Base-by-base conservation (phyloP, 495 filamentous ascomycete genomes). In the Penicillium parvum region DNA sequence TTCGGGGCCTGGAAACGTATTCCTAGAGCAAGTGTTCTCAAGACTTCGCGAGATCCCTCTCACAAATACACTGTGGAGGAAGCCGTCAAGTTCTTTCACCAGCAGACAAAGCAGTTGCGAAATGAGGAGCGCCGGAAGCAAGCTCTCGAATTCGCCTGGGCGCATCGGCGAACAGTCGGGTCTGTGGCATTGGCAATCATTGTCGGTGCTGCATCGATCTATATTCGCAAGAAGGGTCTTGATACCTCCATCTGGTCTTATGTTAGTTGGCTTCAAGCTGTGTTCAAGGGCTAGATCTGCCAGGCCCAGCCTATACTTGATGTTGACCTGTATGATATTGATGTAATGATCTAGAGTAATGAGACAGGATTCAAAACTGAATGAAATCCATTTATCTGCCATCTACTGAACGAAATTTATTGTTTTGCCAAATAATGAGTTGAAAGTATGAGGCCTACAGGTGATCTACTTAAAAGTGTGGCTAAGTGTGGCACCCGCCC, bases 21-120 rank as follows among this genome's bases (percentile, higher is more conserved):
- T 28, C 86, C 88, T 2, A 52, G 57, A 18, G 74, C 74, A 56
- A 95, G 88, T 52, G 88, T 94, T 2, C 74, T 98, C 23, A 95
- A 95, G 57, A 94, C 90, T 0, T 82, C 84, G 0, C 72, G 78
- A 7, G 66, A 74, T 38, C 61, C 64, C 5, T 57, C 64, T 5
- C 42, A 61, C 11, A 55, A 55, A 20, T 75, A 83, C 40, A 72
- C 65, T 3, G 61, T 85, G n/a, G 50, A 68, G 7, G 77, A 89
- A 19, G 86, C 83, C 0, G 61, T 81, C 28, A 45, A 48, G 7
- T 71, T 81, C 36, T 95, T 95, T 53, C 63, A 79, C 12, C 67
- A 69, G 40, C 90, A 96, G 60, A 77, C 77, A 1, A 65, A 61
- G 16, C 81, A 92, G 61, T 55, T 96, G 22, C 60, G 70, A 47